phyloP scores from a whole-genome alignment of 2,329 filamentous ascomycete genomes.

The Fusarium subtropicale region DNA sequence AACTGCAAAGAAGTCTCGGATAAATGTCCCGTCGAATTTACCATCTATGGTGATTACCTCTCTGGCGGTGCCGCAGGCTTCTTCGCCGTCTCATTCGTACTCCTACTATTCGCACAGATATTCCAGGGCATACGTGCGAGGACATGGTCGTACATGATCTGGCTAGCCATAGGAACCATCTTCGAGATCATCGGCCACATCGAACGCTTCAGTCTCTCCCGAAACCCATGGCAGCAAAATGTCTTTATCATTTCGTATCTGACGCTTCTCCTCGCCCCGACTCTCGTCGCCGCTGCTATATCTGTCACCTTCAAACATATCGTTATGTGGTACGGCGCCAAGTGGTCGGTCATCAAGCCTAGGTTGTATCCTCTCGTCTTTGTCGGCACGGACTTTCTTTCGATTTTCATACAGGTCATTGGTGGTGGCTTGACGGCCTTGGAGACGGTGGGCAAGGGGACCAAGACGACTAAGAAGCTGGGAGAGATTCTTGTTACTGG shows the following conservation, averaged over 20 bases:
- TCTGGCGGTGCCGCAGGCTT: constrained; percentile 41
- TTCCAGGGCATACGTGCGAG: constrained; percentile 50
- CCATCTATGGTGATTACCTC: constrained; percentile 43
- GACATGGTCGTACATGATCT: constrained; percentile 56
- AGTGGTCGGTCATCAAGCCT: constrained; percentile 56
- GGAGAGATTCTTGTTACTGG: constrained; percentile 39
- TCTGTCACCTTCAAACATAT: constrained; percentile 61
- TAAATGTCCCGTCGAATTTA: constrained; percentile 41
- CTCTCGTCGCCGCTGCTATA: constrained; percentile 59
- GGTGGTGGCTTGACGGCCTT: constrained; percentile 37
- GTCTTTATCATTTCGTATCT: constrained; percentile 57
- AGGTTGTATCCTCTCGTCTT: constrained; percentile 62
- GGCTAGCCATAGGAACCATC: constrained; percentile 52
- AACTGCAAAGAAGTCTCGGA: constrained; percentile 41
- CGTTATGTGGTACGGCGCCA: constrained; percentile 56
- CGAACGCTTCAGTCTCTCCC: constrained; percentile 53
- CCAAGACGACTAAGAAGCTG: constrained; percentile 13
- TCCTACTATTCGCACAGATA: constrained; percentile 51
- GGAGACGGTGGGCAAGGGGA: constrained; percentile 20
- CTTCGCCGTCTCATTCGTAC: constrained; percentile 52
- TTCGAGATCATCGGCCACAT: constrained; percentile 58
- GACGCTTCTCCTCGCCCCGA: constrained; percentile 56
- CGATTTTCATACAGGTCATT: constrained; percentile 46
- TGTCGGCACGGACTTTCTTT: constrained; percentile 60
- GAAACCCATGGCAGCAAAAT: constrained; percentile 55